phyloP scores from a whole-genome alignment of 805 yeast species.

The Zygotorulaspora chibaensis region DNA sequence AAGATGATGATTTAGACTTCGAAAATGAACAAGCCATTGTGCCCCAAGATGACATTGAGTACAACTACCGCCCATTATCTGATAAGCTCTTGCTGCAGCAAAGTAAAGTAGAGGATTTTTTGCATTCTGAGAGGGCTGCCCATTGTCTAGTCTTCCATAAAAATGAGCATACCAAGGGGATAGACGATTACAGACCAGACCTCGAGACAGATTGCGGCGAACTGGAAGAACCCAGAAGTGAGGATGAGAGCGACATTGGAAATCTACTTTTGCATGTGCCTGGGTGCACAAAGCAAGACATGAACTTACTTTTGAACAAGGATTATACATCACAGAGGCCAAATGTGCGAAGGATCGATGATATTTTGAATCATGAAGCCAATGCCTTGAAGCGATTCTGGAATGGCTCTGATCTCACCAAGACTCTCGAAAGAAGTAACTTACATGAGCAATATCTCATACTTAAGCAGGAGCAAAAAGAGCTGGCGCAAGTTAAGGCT shows the following conservation, averaged over 20 bases:
- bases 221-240: not conserved
- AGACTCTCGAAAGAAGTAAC: constrained; percentile 20
- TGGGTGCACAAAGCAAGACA: constrained; percentile 17
- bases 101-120: constrained; percentile 19
- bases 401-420: constrained; percentile 18
- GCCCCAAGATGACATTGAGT: constrained; percentile 6
- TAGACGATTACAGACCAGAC: constrained; percentile 27
- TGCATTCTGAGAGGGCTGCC: constrained; percentile 27
- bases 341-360: constrained; percentile 20
- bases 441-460: constrained; percentile 22
- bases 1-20: not conserved
- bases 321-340: constrained; percentile 17
- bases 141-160: constrained; percentile 32
- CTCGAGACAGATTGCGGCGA: constrained; percentile 24
- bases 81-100: constrained; percentile 21
- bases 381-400: constrained; percentile 20
- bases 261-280: constrained; percentile 11
- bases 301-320: constrained; percentile 11
- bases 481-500: constrained; percentile 3
- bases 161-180: constrained; percentile 11
- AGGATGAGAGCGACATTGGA: constrained; percentile 4
- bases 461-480: constrained; percentile 18
- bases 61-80: constrained; percentile 25
- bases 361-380: constrained; percentile 17
- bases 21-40: constrained; percentile 2